These are phyloP conservation scores for Hericium alpestre DNA, from an alignment of 768 basidiomycete genomes.

Conservation along the genomic window DNA sequence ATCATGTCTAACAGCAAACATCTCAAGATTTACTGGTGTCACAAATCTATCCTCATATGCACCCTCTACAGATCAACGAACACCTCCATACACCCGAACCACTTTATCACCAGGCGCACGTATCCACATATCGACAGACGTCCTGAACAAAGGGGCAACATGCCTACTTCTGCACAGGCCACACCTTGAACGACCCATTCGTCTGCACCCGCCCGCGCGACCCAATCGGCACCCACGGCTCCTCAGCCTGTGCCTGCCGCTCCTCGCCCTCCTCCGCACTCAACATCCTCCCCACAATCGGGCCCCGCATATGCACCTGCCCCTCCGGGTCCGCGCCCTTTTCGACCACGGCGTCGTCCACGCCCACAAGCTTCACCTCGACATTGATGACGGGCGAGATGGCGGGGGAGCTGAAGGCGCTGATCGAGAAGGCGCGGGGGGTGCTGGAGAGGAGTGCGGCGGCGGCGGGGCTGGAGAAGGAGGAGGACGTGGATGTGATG, in stretches of 20 bases:
- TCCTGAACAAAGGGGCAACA: no score
- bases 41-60: no score
- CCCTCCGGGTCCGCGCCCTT: conserved; percentile 58
- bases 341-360: conserved; percentile 58
- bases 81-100: no score
- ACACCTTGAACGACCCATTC: conserved; percentile 28
- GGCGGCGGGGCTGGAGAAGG: conserved; percentile 30
- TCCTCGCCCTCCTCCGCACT: conserved; percentile 22
- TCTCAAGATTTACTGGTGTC: no score
- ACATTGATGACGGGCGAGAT: conserved; percentile 81
- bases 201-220: conserved; percentile 22
- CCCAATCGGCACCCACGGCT: conserved; percentile 22
- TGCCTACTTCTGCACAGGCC: neutral
- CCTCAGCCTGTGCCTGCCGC: conserved; percentile 3
- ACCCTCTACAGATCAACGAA: no score
- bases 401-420: conserved; percentile 56
- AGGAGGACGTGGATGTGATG: conserved; percentile 38
- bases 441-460: conserved; percentile 50
- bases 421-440: conserved; percentile 56
- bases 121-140: no score
- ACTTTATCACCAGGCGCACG: no score
- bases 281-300: conserved; percentile 52
- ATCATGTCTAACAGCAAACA: no score
- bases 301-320: conserved; percentile 54
- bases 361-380: conserved; percentile 67